phyloP scores from a whole-genome alignment of 805 yeast genomes.

The Blastobotrys chiropterorum region DNA sequence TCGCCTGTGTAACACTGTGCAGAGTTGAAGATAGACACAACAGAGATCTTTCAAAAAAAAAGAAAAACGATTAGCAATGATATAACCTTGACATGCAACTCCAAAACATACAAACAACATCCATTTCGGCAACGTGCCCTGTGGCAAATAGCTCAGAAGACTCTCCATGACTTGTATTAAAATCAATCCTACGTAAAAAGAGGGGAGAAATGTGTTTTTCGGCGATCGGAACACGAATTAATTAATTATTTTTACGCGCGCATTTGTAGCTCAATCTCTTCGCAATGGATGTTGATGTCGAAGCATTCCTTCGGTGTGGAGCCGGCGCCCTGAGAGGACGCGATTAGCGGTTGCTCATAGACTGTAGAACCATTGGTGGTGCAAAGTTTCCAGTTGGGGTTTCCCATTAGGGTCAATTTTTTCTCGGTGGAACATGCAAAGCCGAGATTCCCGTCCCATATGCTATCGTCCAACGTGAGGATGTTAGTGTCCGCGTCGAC shows the following conservation, averaged over 20 bases:
- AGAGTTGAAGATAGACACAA: constrained; percentile 89
- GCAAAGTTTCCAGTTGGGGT: neutral
- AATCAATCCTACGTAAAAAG: too few relatives aligned
- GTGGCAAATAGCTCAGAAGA: constrained; percentile 10
- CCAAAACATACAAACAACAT: constrained; percentile 54
- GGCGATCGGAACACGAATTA: neutral
- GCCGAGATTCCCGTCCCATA: neutral
- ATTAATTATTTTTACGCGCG: too few relatives aligned
- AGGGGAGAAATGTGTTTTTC: neutral
- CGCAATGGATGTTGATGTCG: neutral
- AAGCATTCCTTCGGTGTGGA: neutral
- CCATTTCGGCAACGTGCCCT: constrained; percentile 59
- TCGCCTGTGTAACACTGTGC: constrained; percentile 78
- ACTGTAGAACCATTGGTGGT: neutral
- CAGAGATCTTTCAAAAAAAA: too few relatives aligned
- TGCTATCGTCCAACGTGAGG: neutral
- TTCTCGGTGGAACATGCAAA: neutral
- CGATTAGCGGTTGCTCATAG: neutral
- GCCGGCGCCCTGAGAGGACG: neutral
- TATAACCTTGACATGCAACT: constrained; percentile 12
- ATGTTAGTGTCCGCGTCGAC: neutral
- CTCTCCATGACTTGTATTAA: neutral
- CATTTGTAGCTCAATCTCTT: neutral
- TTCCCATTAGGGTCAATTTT: neutral
- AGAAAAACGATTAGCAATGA: too few relatives aligned